These are phyloP conservation scores for Paraleonurus japonicus DNA, from an alignment of 257 asterid genomes.

Conservation along the genomic window DNA sequence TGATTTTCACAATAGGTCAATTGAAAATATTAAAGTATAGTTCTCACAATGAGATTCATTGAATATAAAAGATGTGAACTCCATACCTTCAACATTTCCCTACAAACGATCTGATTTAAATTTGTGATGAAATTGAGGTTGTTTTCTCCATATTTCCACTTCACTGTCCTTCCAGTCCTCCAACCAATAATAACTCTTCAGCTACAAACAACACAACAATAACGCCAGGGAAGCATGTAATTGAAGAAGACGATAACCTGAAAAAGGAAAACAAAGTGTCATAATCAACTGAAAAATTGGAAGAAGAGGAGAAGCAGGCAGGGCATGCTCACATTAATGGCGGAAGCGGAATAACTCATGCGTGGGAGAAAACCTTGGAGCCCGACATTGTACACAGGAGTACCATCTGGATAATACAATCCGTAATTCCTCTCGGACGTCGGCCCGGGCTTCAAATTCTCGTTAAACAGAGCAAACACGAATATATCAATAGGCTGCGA, in stretches of 20 bases:
- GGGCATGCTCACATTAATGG: conserved; percentile 41
- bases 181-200: neutral
- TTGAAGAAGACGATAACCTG: conserved; percentile 37
- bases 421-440: conserved; percentile 93
- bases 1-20: neutral
- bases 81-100: conserved; percentile 23
- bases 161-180: conserved; percentile 23
- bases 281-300: neutral
- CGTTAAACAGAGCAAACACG: conserved; percentile 88
- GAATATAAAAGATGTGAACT: neutral
- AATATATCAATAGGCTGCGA: conserved; percentile 58
- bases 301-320: neutral
- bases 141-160: neutral
- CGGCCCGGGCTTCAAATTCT: conserved; percentile 86
- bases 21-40: neutral
- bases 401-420: conserved; percentile 74
- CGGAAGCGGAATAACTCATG: conserved; percentile 62
- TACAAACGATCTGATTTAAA: conserved; percentile 5
- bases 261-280: neutral
- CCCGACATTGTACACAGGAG: conserved; percentile 72
- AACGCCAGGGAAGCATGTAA: conserved; percentile 30
- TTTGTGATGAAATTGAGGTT: neutral
- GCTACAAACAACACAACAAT: conserved; percentile 28
- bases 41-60: neutral
- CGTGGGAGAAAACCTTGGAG: conserved; percentile 60